Evolutionary conservation across 371 early-diverging fungal genomes (phyloP), one percentile per base, ranked within the genome.

Genomic region (Rhizopus stolonifer): DNA sequence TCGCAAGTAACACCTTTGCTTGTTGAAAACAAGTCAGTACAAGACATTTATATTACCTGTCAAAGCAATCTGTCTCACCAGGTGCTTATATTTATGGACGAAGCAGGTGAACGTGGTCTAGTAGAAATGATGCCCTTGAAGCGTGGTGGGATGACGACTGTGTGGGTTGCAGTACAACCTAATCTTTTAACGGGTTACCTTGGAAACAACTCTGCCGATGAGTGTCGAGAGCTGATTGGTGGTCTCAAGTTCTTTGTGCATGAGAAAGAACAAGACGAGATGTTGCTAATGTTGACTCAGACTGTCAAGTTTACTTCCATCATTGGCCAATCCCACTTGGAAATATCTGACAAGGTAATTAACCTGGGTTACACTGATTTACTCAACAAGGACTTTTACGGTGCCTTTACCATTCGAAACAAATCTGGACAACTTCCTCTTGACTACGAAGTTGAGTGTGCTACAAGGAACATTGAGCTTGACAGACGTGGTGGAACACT

Each of bases 151-250:
- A 76, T 70, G 70, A 54, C 79, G 4, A 84, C 82, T 0, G 79
- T 92, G 1, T 91, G 87, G 80, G 83, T 94, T 0, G 93, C 92
- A 0, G 75, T 94, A 1, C 91, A 91, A 44, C 93, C 94, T 6
- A 86, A 85, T 50, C 58, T 88, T 9, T 58, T 82, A 39, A 74
- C 78, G 2, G 72, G 74, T 2, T 74, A 73, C 31, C 56, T 77
- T 36, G 69, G 70, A 26, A 69, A 46, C 29, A 42, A 42, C 22
- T 62, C 66, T 4, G 74, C 68, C 15, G 81, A 76, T 18, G 89
- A 89, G 34, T 84, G 82, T 34, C 81, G 92, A 25, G 83, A 80
- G 23, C 73, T 92, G 33, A 85, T 91, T 13, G 94, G 94, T 48
- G 94, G 93, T 19, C 81, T 94, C 52, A 81, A 84, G 54, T 93